Base-by-base conservation (phyloP, 2,329 filamentous ascomycete genomes). In the Aspergillus aculeatinus region DNA sequence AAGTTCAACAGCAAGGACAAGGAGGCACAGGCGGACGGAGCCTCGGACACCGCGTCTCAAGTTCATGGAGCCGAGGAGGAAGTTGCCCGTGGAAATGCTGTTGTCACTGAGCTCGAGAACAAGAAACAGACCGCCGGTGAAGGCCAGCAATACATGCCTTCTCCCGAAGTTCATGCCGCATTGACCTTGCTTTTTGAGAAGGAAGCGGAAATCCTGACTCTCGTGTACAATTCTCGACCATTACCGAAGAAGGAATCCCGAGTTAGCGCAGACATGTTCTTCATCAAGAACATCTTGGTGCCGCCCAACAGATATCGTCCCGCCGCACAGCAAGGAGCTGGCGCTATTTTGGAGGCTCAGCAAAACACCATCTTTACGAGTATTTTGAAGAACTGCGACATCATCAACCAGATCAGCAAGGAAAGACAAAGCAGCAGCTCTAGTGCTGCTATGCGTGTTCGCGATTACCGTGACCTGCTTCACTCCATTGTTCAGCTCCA, bases 231-330 rank as follows among this genome's bases (percentile, higher is more conserved):
- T 71, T 89, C 91, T 19, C 87, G 89, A 60, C 86, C 89, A 4
- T 70, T 75, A n/a, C 80, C 83, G 4, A 87, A 85, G 72, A 85
- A 83, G 58, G 77, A 81, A 42, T 77, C 77, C 6, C 79, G 79
- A 19, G 80, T 92, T n/a, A 87, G 81, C 2, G 86, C 91, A 1
- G 90, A 96, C 66, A 96, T 98, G 88, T 98, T 99, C 78, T 99
- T 99, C 78, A 82, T 98, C 59, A 88, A 90, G 59, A 89, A 87
- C 39, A 81, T 99, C 55, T 81, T 98, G 14, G 92, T 99, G 0
- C 92, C 96, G 2, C 95, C 95, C 2, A 99, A 96, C 74, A 89
- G 88, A 68, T 99, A 89, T 75, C 88, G 95, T 47, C 93, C 95
- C 12, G 92, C 96, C 73, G 91, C 92, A 10, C 85, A 87, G 61